Base-by-base conservation (phyloP, 768 basidiomycete genomes). In the Cantharellus anzutake region DNA sequence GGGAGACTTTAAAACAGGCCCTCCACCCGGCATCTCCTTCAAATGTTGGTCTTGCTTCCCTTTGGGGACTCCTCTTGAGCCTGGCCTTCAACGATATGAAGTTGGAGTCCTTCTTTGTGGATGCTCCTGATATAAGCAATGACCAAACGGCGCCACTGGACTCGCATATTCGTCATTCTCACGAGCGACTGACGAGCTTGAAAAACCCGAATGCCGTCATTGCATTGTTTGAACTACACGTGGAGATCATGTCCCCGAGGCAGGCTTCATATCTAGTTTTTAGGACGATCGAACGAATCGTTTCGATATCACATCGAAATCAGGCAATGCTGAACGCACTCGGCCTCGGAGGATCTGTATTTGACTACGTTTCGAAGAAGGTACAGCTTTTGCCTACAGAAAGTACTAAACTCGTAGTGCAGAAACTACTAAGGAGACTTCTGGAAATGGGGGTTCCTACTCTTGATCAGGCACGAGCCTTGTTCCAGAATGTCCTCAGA, bases 371-470 rank as follows among this genome's bases (percentile, higher is more conserved):
- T 65, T 72, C 67, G 60, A 63, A 58, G n/a, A 41, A 42, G 20
- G 48, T 11, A 48, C 11, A 48, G 11, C 44, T 48, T 11, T 48
- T 48, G 44, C 29, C 44, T 11, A 1, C 44, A 11, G 44, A 61
- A 4, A 59, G 60, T 50, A 42, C 58, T 4, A 29, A 57, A 5
- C 58, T 58, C 48, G 66, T 80, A 2, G 67, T 81, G 42, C 77
- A 78, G 65, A 84, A 81, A 67, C 73, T 89, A 0, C 68, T 86
- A 29, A 73, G 80, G 57, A 74, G 78, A n/a, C 67, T 90, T 20
- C 71, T 89, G 42, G 86, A 90, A 63, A 80, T 89, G 73, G 85
- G 87, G 1, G 76, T 81, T 0, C 80, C 76, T 14, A 11, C 52
- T 3, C 80, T 82, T 0, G 71, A 73, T 4, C 82, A 87, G 40